phyloP scores from a whole-genome alignment of 441 rosid genomes.

The Hura crepitans region DNA sequence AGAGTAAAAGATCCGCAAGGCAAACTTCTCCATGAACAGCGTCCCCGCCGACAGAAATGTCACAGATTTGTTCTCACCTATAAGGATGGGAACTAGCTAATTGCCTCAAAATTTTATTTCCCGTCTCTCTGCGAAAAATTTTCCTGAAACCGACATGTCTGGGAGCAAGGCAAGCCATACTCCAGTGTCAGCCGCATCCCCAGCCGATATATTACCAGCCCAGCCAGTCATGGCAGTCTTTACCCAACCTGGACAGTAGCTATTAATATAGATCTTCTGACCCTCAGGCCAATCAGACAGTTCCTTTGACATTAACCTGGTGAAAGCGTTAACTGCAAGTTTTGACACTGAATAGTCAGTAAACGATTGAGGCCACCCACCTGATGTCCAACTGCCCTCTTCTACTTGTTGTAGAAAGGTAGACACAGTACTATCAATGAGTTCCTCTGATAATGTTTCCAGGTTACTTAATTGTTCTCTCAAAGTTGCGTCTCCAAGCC shows the following conservation, averaged over 20 bases:
- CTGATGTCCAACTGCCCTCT: constrained; percentile 64
- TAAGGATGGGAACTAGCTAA: not conserved
- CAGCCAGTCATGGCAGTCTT: constrained; percentile 90
- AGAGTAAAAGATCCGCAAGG: constrained; percentile 1
- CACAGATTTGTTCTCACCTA: not conserved
- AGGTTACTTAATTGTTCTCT: constrained; percentile 50
- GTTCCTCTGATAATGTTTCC: constrained; percentile 60
- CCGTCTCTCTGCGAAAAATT: constrained; percentile 91
- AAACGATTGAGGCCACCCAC: constrained; percentile 80
- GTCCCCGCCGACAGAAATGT: not conserved
- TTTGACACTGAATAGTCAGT: constrained; percentile 88
- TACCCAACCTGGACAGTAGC: constrained; percentile 97
- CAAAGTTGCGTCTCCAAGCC: constrained; percentile 50
- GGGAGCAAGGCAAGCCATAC: constrained; percentile 86
- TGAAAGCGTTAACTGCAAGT: constrained; percentile 75
- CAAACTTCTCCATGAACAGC: not conserved
- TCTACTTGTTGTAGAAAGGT: constrained; percentile 68
- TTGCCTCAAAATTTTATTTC: constrained; percentile 59
- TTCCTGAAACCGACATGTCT: constrained; percentile 57
- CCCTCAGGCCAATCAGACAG: constrained; percentile 55
- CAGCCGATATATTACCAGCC: constrained; percentile 68
- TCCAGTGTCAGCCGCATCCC: constrained; percentile 86
- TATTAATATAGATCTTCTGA: constrained; percentile 62
- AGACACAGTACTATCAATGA: constrained; percentile 50
- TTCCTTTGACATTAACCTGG: constrained; percentile 57